Evolutionary conservation across 768 basidiomycete genomes (phyloP), one percentile per base, ranked within the genome.

Genomic region (Pleurotus sapidus): DNA sequence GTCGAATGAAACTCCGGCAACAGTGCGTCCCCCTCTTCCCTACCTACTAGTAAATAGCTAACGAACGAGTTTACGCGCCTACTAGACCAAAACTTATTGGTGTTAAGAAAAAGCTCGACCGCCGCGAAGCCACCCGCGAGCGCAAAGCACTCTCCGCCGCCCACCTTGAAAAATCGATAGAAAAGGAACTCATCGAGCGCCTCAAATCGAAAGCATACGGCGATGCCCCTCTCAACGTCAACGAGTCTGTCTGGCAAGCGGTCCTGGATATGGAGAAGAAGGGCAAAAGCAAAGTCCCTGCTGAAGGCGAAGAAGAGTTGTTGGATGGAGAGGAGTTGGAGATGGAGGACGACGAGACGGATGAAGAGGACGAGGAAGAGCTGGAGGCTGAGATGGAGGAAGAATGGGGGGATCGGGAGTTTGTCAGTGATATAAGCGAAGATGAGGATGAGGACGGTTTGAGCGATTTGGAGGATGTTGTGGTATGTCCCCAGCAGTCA

Each of bases 191-290:
- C 23, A 86, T 99, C 47, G 94, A 96, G 64, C 91, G 97, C 15
- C 81, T 99, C 17, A 95, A 95, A 76, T 89, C 89, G 54, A 97
- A 97, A 72, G 95, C 96, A 15, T 98, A 99, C 67, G 96, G 97
- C 43, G 96, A 98, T 66, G 90, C 91, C 34, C 97, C 97, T 11
- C 82, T 99, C 45, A 98, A 99, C 71, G 95, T 99, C 57, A 98
- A 99, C 72, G 97, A 99, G 74, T 87, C 79, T 42, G 95, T 98
- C 7, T 98, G 97, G 97, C 85, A 87, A 61, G 87, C 91, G 2
- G 88, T 99, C 53, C 75, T 98, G 42, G 93, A 97, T 66, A 80
- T 86, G 47, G 94, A 97, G 64, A 82, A 84, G 63, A 75, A 74
- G 34, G 77, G 70, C 23, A 74, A 50, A 78, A 80, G 51, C 20